Conservation (phyloP, 169 alveolate species). For the Cryptosporidium viatorum region DNA sequence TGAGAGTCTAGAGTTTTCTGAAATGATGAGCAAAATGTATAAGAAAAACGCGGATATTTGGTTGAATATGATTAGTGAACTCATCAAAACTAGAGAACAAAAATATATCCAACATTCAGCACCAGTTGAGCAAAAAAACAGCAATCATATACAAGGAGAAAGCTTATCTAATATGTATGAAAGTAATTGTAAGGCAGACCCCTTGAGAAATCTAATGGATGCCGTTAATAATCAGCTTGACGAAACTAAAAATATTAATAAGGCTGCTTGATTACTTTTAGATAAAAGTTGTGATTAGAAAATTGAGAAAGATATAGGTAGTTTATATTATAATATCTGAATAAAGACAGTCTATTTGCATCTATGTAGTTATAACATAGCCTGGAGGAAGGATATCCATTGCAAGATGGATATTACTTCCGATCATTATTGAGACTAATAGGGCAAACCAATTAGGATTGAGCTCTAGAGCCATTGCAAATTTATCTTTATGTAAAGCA, state of each 20-base stretch:
- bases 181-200: neutral
- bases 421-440: slow-evolving; percentile 5
- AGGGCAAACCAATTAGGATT: slow-evolving; percentile 42
- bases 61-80: slow-evolving; percentile 1
- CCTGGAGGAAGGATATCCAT: slow-evolving; percentile 46
- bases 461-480: slow-evolving; percentile 34
- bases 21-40: slow-evolving; percentile 21
- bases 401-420: slow-evolving; percentile 27
- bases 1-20: slow-evolving; percentile 2
- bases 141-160: neutral
- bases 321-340: neutral
- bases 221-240: neutral
- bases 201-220: slow-evolving; percentile 2
- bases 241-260: neutral
- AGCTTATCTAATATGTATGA: neutral
- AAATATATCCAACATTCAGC: neutral
- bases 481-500: slow-evolving; percentile 12
- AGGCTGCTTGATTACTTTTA: slow-evolving; percentile 5
- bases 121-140: neutral
- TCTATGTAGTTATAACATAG: neutral
- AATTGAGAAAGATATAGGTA: neutral
- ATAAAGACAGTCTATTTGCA: neutral
- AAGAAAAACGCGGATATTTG: slow-evolving; percentile 45
- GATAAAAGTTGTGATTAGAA: neutral
- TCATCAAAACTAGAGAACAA: neutral